Evolutionary conservation across 176 grass and related monocot species (phyloP), one percentile per base, ranked within the genome.

Genomic region (Themeda triandra): DNA sequence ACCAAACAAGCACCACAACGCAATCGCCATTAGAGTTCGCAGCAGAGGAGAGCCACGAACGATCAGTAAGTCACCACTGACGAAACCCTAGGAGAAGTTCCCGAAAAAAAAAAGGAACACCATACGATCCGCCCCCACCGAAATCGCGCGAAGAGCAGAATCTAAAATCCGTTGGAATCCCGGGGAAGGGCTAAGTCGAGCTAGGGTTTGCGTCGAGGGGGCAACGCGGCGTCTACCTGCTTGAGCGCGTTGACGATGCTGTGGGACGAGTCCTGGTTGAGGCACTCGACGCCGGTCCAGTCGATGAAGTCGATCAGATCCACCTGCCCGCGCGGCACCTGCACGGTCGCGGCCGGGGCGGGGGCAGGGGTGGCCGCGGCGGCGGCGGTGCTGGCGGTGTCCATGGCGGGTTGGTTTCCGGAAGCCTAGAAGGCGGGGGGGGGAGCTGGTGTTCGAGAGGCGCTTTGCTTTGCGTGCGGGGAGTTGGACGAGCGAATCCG

Each of bases 251-350:
- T 94, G 78, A 76, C 45, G 75, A 96, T 67, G n/a, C 73, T 73
- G 76, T 99, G 91, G 66, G 83, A 83, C 8, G 91, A 71, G 75
- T 83, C 87, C 90, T 99, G 97, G 80, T 99, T 99, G 83, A 99
- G 97, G 84, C 97, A 99, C 75, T 99, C 97, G 28, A 99, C 91
- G 89, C 97, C 84, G 80, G 78, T 99, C 97, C 97, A 99, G 69
- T 99, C 97, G 75, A 99, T 87, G 77, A 99, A 94, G 83, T 99
- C 93, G 80, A 94, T 90, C 77, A 99, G 92, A 92, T 99, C 97
- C 83, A 95, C 97, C 97, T 99, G 81, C 27, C 88, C 86, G 44
- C 84, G 80, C 53, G 84, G 87, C n/a, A 81, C 45, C 85, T 66
- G 51, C 18, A 79, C 69, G 32, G 46, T 73, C 15, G 78, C 66